These are phyloP conservation scores for Podospora appendiculata DNA, from an alignment of 495 filamentous ascomycete genomes.

Conservation along the genomic window DNA sequence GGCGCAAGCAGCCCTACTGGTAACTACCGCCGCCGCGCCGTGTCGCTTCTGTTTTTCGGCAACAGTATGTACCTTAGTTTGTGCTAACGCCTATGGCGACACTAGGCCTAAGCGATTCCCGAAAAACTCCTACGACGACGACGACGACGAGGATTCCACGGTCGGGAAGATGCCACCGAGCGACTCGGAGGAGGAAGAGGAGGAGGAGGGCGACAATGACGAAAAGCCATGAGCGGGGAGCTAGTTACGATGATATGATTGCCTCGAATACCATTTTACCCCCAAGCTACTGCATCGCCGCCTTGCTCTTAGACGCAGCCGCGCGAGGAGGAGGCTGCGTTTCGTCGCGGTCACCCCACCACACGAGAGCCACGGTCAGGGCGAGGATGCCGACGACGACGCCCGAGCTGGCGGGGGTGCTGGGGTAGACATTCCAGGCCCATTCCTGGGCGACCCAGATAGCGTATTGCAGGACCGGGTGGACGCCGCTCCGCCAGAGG, in stretches of 20 bases:
- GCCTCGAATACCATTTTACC: background rate
- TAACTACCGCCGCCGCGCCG: constrained; percentile 27
- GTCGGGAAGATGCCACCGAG: constrained; percentile 77
- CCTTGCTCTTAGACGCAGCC: constrained; percentile 16
- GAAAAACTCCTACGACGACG: constrained; percentile 50
- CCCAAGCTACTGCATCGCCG: background rate
- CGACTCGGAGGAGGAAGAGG: constrained; percentile 52
- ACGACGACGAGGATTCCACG: constrained; percentile 68
- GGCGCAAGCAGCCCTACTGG: constrained; percentile 91
- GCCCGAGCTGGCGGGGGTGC: constrained; percentile 68
- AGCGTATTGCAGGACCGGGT: constrained; percentile 61
- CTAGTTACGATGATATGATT: background rate
- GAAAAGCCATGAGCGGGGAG: background rate
- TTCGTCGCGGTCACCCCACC: constrained; percentile 50
- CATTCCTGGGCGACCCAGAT: constrained; percentile 85
- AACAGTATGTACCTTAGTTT: no score
- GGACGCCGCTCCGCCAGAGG: constrained; percentile 71
- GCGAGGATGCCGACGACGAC: constrained; percentile 67
- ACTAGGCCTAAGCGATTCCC: constrained; percentile 73
- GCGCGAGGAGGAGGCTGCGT: constrained; percentile 10
- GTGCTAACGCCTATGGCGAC: no score
- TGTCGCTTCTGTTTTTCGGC: background rate
- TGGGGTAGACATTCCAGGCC: constrained; percentile 97
- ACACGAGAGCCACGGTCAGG: constrained; percentile 54
- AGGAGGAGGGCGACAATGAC: constrained; percentile 13